Conservation (phyloP, 257 asterid genomes). For the Ilex aquifolium region DNA sequence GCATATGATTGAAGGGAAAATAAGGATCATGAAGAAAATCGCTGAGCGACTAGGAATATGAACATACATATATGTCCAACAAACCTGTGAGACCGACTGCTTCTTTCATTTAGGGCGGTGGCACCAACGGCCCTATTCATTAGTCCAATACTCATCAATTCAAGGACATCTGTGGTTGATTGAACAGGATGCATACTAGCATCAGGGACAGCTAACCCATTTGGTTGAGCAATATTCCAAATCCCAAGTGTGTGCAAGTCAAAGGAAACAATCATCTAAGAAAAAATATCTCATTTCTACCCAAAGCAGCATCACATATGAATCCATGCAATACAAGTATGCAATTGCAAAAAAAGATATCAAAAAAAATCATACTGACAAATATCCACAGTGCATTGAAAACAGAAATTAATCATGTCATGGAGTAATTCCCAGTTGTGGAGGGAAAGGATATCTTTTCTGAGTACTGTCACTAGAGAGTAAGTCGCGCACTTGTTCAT, state of each 20-base stretch:
- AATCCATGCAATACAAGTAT: neutral
- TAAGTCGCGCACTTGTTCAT: constrained; percentile 94
- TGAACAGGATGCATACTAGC: constrained; percentile 91
- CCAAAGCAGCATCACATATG: neutral
- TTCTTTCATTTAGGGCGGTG: constrained; percentile 91
- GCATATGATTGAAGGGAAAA: constrained; percentile 13
- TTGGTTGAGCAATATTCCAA: constrained; percentile 86
- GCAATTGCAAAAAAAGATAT: constrained; percentile 4
- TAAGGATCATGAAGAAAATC: constrained; percentile 18
- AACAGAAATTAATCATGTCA: constrained; percentile 11
- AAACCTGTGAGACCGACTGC: constrained; percentile 97
- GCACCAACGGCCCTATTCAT: constrained; percentile 90
- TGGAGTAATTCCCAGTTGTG: constrained; percentile 4
- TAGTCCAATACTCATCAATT: constrained; percentile 76
- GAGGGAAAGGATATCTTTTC: constrained; percentile 80
- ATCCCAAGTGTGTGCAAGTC: constrained; percentile 95
- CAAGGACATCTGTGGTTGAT: constrained; percentile 74
- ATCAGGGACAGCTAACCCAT: constrained; percentile 94
- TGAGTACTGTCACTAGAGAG: constrained; percentile 50
- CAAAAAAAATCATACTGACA: constrained; percentile 1
- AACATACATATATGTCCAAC: constrained; percentile 3
- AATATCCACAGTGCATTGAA: constrained; percentile 2
- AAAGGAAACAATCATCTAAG: constrained; percentile 39
- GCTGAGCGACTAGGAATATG: constrained; percentile 1
- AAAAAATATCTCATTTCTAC: neutral